Evolutionary conservation across 768 basidiomycete species (phyloP).

Genomic region (Phaeolepiota aurea): DNA sequence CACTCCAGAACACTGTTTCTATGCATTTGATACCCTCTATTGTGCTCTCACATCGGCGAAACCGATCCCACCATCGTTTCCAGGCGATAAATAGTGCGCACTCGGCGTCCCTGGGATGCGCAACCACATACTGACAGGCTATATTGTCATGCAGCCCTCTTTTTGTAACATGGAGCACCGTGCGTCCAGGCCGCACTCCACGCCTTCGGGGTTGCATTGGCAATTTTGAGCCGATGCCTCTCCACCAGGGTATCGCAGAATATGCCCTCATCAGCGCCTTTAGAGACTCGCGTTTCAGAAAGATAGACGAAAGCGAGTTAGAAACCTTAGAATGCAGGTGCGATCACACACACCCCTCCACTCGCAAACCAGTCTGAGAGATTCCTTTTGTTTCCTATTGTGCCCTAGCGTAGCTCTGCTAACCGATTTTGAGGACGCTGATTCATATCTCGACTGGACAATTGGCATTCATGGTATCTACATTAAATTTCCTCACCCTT

Average conservation of each 20-base stretch:
- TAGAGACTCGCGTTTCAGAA: constrained; percentile 78
- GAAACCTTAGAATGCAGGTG: constrained; percentile 81
- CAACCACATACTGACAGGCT: not conserved
- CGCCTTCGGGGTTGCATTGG: constrained; percentile 92
- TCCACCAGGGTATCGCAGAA: constrained; percentile 74
- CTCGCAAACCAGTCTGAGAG: no score
- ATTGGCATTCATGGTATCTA: constrained; percentile 89
- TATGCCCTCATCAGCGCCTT: constrained; percentile 92
- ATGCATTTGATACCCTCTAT: constrained; percentile 76
- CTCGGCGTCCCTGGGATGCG: not conserved
- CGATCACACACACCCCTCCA: no score
- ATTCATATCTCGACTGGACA: constrained; percentile 88
- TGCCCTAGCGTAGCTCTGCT: constrained; percentile 68
- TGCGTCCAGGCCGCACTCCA: constrained; percentile 49
- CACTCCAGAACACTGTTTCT: constrained; percentile 67
- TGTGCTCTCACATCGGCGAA: constrained; percentile 57
- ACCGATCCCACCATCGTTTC: constrained; percentile 55
- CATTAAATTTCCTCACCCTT: constrained; percentile 80
- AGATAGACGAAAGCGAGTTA: constrained; percentile 72
- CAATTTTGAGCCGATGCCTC: constrained; percentile 70
- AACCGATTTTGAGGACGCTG: constrained; percentile 84
- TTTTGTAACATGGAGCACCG: constrained; percentile 95
- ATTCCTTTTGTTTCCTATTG: constrained; percentile 1
- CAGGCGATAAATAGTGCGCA: constrained; percentile 71
- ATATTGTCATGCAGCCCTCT: constrained; percentile 55